A percentile compares a stretch with the other conserved stretches of the same genome.
Evolutionary conservation across 1,284 basidiomycete species (phyloP).

Genomic region (Cerrena zonata): DNA sequence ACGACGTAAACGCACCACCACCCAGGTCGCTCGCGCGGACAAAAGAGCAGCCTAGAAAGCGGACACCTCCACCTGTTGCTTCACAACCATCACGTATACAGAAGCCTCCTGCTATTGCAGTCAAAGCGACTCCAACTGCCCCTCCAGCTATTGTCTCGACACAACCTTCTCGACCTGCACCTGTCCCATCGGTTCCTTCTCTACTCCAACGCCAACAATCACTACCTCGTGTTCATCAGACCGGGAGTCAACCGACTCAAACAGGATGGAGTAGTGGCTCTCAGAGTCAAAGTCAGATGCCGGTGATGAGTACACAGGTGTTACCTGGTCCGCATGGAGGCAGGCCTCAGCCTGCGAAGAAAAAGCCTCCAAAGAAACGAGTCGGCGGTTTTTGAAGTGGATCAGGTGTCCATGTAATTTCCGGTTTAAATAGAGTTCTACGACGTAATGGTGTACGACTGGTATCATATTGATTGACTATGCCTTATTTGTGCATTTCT

Average conservation of each 20-base stretch:
- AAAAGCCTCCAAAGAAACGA: slow-evolving; percentile 63
- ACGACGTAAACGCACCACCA: slow-evolving; percentile 31
- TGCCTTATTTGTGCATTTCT: no score
- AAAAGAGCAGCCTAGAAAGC: background rate
- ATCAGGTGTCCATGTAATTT: background rate
- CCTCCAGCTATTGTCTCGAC: slow-evolving; percentile 12
- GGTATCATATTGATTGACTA: no score
- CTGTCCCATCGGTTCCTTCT: slow-evolving; percentile 15
- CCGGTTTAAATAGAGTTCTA: no score
- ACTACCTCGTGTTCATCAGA: slow-evolving; percentile 4
- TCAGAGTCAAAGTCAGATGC: slow-evolving; percentile 30
- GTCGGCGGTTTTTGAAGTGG: slow-evolving; percentile 64
- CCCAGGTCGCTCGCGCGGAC: background rate
- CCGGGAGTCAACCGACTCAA: background rate
- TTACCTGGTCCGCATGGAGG: slow-evolving; percentile 69
- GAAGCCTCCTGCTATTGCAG: slow-evolving; percentile 30
- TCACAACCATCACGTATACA: slow-evolving; percentile 30
- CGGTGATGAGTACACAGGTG: slow-evolving; percentile 60
- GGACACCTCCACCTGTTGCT: background rate
- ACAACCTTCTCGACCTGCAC: slow-evolving; percentile 24
- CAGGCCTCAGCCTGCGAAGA: slow-evolving; percentile 43
- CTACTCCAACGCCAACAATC: background rate
- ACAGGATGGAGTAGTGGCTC: slow-evolving; percentile 2
- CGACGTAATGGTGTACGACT: no score
- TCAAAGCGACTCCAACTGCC: slow-evolving; percentile 4